phyloP scores from a whole-genome alignment of 257 asterid genomes.

The Echium plantagineum region DNA sequence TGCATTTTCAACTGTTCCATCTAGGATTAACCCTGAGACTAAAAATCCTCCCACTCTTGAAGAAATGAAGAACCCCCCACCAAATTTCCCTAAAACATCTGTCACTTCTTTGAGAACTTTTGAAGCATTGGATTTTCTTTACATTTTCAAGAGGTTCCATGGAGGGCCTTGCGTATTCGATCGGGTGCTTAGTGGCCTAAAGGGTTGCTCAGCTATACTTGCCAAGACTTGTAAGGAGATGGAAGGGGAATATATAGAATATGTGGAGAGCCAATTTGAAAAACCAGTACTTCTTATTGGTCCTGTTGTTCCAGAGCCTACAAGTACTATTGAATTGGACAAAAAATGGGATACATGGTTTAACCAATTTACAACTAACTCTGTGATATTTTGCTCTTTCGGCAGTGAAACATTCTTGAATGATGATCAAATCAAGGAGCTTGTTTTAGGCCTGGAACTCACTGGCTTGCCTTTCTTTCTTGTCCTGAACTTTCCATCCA shows the following conservation, averaged over 20 bases:
- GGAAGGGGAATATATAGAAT: constrained; percentile 37
- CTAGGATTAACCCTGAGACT: constrained; percentile 22
- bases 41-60: constrained; percentile 19
- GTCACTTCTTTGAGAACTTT: constrained; percentile 22
- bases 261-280: constrained; percentile 29
- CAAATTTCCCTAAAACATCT: constrained; percentile 36
- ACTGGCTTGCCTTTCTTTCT: constrained; percentile 34
- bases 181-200: constrained; percentile 30
- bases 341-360: constrained; percentile 29
- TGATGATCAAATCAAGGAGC: constrained; percentile 25
- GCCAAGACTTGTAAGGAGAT: constrained; percentile 41
- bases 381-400: constrained; percentile 38
- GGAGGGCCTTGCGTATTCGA: constrained; percentile 29
- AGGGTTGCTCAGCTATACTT: constrained; percentile 32
- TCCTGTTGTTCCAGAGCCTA: constrained; percentile 32
- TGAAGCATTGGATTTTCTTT: constrained; percentile 36
- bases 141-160: constrained; percentile 32
- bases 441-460: constrained; percentile 37
- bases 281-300: constrained; percentile 39
- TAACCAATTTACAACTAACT: constrained; percentile 14
- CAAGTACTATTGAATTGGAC: constrained; percentile 18
- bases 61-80: constrained; percentile 33
- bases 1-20: constrained; percentile 33
- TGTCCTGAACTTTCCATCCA: constrained; percentile 34
- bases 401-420: constrained; percentile 54